Percentiles rank a stretch among this genome's conserved stretches.
phyloP scores from a whole-genome alignment of 345 rosid genomes.

The Pugionium dolabratum region DNA sequence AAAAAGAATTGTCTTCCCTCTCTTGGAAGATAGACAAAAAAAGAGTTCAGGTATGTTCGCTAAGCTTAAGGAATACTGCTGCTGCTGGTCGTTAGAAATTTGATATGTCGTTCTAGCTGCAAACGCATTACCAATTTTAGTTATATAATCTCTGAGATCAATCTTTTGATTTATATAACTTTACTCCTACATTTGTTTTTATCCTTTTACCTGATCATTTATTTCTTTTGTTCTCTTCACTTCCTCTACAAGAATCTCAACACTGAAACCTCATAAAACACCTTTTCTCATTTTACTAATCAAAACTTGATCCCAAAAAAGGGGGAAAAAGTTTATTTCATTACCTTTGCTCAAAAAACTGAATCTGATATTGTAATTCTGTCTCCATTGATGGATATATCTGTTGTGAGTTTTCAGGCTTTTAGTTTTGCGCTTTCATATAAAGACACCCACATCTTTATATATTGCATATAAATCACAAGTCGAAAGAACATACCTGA shows the following conservation, averaged over 20 bases:
- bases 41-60: not conserved
- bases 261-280: conserved; percentile 44
- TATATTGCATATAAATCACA: conserved; percentile 22
- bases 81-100: conserved; percentile 16
- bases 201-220: conserved; percentile 58
- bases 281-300: conserved; percentile 10
- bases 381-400: conserved; percentile 56
- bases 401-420: conserved; percentile 38
- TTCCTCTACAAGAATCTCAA: conserved; percentile 71
- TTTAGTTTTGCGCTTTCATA: not conserved
- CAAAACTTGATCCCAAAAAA: not conserved
- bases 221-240: conserved; percentile 61
- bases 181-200: not conserved
- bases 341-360: conserved; percentile 76
- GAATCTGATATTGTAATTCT: conserved; percentile 66
- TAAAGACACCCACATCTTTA: not conserved
- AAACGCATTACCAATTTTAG: too few species aligned
- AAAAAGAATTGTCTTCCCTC: conserved; percentile 12
- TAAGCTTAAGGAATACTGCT: conserved; percentile 19
- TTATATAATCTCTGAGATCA: too few species aligned
- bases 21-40: conserved; percentile 11
- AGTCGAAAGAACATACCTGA: conserved; percentile 28
- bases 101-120: conserved; percentile 4
- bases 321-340: not conserved
- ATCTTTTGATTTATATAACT: too few species aligned